phyloP scores from a whole-genome alignment of 1,284 basidiomycete genomes.

The Omphalotus olearius region DNA sequence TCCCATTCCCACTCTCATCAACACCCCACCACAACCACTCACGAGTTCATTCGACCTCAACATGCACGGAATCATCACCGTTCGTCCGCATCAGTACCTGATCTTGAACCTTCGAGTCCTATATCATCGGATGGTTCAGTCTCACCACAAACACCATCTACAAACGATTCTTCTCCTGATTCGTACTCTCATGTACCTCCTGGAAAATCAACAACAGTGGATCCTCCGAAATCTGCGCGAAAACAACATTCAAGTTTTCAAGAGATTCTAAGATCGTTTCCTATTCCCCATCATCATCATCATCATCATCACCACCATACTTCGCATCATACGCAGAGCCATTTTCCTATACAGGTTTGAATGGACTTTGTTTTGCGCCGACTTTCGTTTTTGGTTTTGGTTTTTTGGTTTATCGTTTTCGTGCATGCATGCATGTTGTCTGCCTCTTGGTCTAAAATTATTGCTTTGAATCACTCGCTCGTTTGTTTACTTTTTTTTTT shows the following conservation, averaged over 20 bases:
- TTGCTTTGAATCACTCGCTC: background rate
- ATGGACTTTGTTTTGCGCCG: background rate
- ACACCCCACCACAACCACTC: no score
- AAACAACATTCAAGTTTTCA: background rate
- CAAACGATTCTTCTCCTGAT: slow-evolving; percentile 4
- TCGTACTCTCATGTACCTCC: background rate
- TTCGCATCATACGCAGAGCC: background rate
- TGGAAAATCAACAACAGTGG: no score
- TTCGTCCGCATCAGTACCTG: slow-evolving; percentile 6
- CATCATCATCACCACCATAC: background rate
- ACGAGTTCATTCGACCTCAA: background rate
- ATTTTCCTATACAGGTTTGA: slow-evolving; percentile 7
- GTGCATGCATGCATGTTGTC: background rate
- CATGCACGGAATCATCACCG: slow-evolving; percentile 2
- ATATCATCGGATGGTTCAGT: slow-evolving; percentile 10
- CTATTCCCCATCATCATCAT: slow-evolving; percentile 1
- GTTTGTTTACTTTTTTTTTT: background rate
- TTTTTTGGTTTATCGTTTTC: background rate
- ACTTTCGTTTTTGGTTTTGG: background rate
- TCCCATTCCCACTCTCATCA: background rate
- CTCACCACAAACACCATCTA: slow-evolving; percentile 13
- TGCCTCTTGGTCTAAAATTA: background rate
- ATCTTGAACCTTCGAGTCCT: slow-evolving; percentile 12
- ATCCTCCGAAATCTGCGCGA: background rate
- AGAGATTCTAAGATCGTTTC: background rate